These are phyloP conservation scores for Zoysia matrella DNA, from an alignment of 202 grass and related monocot genomes.

Conservation along the genomic window DNA sequence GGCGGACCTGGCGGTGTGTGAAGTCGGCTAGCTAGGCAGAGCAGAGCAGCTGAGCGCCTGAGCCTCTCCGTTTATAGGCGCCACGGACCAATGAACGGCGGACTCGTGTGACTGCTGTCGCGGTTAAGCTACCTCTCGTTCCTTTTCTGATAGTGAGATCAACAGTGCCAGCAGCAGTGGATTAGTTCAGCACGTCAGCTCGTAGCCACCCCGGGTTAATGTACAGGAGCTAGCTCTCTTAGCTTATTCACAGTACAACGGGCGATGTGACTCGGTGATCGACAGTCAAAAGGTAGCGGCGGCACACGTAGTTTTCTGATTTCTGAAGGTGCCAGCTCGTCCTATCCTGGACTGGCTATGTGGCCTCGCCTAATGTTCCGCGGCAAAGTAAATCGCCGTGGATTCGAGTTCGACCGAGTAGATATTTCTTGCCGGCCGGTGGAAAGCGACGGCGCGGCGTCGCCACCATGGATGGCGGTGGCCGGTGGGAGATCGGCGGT, in stretches of 20 bases:
- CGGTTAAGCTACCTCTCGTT: not conserved
- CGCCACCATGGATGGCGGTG: not conserved
- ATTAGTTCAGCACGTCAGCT: not conserved
- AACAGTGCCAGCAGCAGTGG: not conserved
- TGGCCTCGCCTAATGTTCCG: not conserved
- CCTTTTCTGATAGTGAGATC: no score
- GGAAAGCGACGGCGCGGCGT: not conserved
- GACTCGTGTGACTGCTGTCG: not conserved
- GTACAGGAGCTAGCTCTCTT: no score
- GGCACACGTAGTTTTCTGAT: not conserved
- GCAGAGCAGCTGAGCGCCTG: not conserved
- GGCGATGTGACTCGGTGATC: no score
- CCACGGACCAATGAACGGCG: not conserved
- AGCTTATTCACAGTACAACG: no score
- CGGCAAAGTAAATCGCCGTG: not conserved
- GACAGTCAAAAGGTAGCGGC: conserved; percentile 15
- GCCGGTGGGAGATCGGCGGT: no score
- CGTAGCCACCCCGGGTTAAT: not conserved
- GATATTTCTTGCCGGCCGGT: conserved; percentile 18
- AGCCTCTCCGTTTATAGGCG: conserved; percentile 5
- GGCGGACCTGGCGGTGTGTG: not conserved
- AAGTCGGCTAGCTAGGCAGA: not conserved
- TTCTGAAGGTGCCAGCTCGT: not conserved
- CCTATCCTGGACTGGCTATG: not conserved
- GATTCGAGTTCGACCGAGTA: not conserved